Conservation (phyloP, 129 eudicot genomes). For the Kitagawia praeruptora region DNA sequence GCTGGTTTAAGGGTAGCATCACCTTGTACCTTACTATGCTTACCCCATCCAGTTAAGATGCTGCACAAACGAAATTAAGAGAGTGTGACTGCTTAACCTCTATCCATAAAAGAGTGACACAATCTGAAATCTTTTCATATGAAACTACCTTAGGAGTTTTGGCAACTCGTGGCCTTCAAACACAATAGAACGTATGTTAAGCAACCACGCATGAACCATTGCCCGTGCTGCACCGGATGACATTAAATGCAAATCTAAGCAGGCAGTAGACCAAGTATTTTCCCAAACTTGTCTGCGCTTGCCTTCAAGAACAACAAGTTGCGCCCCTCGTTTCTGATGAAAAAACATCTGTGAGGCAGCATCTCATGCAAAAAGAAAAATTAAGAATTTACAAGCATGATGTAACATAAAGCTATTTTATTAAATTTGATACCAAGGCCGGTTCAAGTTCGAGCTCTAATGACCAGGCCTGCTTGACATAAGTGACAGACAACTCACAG, state of each 20-base stretch:
- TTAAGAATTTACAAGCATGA: background rate
- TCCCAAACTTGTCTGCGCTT: slow-evolving; percentile 90
- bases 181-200: slow-evolving; percentile 65
- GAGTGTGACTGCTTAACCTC: background rate
- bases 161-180: slow-evolving; percentile 91
- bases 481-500: background rate
- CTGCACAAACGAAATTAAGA: slow-evolving; percentile 35
- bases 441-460: background rate
- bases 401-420: no score
- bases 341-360: background rate
- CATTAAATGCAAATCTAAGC: slow-evolving; percentile 92
- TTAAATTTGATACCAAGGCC: background rate
- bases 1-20: slow-evolving; percentile 86
- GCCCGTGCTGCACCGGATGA: slow-evolving; percentile 99
- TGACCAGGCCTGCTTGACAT: background rate
- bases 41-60: slow-evolving; percentile 98
- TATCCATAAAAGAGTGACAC: background rate
- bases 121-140: background rate
- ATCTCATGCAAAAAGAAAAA: background rate
- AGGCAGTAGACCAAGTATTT: slow-evolving; percentile 65
- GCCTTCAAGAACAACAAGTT: slow-evolving; percentile 91
- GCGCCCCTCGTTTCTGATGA: slow-evolving; percentile 81
- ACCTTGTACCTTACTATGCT: slow-evolving; percentile 92
- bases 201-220: slow-evolving; percentile 96
- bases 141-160: slow-evolving; percentile 52